A percentile compares a stretch with the other conserved stretches of the same genome.
Evolutionary conservation across 192 early-diverging fungal genomes (phyloP).

Genomic region (Oehlia diaphana): DNA sequence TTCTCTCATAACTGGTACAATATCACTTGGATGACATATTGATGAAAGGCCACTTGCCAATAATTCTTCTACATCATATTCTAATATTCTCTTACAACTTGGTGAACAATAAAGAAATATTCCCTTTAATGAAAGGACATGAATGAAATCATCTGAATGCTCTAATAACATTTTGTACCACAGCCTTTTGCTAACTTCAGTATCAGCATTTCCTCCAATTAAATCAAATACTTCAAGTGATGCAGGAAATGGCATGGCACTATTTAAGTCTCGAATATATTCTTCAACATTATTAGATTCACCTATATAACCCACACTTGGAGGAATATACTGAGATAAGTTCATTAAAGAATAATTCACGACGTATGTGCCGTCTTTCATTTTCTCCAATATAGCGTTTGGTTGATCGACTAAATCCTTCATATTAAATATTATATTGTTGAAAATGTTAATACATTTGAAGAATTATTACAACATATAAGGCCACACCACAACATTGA

Average conservation of each 20-base stretch:
- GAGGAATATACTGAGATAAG: conserved; percentile 37
- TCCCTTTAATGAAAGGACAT: conserved; percentile 67
- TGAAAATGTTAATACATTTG: conserved; percentile 1
- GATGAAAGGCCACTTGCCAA: conserved; percentile 56
- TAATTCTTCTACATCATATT: conserved; percentile 56
- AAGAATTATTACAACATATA: background rate
- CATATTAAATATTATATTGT: background rate
- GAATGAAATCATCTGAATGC: conserved; percentile 59
- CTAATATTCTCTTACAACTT: conserved; percentile 45
- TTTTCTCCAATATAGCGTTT: conserved; percentile 61
- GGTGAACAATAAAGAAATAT: conserved; percentile 65
- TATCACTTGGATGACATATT: conserved; percentile 66
- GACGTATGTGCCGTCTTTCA: conserved; percentile 61
- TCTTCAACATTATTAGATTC: conserved; percentile 34
- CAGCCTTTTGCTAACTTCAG: conserved; percentile 30
- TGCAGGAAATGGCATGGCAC: conserved; percentile 35
- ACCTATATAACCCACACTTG: conserved; percentile 21
- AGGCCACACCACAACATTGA: background rate
- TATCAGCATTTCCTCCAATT: conserved; percentile 39
- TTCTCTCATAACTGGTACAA: conserved; percentile 68
- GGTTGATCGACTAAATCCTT: conserved; percentile 68
- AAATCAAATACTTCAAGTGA: conserved; percentile 38
- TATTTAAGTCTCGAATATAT: conserved; percentile 41
- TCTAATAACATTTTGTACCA: conserved; percentile 54
- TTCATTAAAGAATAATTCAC: conserved; percentile 50